Conservation (phyloP, 192 early-diverging fungal genomes). For the Haplosporangium gracile region DNA sequence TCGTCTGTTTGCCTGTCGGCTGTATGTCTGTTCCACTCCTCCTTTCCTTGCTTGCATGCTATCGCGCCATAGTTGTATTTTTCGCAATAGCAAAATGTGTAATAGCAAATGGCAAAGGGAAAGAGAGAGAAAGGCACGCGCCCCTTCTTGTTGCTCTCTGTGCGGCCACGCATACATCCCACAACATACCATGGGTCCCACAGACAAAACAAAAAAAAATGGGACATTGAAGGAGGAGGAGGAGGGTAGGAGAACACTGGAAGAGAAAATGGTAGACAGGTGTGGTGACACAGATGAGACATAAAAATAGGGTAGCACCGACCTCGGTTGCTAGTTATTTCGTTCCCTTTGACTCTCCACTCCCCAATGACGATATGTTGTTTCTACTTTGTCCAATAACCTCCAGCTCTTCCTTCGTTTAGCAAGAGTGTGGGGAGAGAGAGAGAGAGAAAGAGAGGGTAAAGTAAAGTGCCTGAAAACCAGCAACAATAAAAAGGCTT, state of each 20-base stretch:
- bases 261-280: neutral
- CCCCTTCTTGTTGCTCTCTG: constrained; percentile 6
- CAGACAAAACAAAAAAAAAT: neutral
- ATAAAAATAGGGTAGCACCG: too few species aligned
- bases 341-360: too few species aligned
- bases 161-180: constrained; percentile 17
- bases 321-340: too few species aligned
- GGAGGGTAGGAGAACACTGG: neutral
- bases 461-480: neutral
- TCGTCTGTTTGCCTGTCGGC: too few species aligned
- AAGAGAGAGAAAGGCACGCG: neutral
- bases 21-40: neutral
- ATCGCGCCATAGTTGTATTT: neutral
- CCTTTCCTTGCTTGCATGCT: neutral
- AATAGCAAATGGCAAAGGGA: neutral
- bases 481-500: neutral
- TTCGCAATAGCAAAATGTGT: neutral
- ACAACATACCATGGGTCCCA: neutral
- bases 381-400: too few species aligned
- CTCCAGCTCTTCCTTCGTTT: too few species aligned
- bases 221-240: neutral
- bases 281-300: neutral
- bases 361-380: too few species aligned
- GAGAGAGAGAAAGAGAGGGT: too few species aligned
- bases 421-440: too few species aligned